Base-by-base conservation (phyloP, 2,329 filamentous ascomycete genomes). In the Proliferodiscus dingleyae region DNA sequence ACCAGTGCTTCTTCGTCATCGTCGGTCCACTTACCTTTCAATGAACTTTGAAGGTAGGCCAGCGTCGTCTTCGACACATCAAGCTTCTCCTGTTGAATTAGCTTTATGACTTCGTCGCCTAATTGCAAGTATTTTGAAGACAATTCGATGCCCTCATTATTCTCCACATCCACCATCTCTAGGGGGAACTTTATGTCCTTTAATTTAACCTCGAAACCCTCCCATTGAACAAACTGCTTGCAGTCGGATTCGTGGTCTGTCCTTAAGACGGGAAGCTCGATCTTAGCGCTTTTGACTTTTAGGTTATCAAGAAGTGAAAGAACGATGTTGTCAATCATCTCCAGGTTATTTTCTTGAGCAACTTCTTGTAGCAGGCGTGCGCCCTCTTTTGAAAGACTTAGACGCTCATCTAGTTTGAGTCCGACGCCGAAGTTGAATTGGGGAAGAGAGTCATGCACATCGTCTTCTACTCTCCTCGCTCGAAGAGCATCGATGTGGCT, bases 221-320 rank as follows among this genome's bases (percentile, higher is more conserved):
- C 49, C 37, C 55, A 53, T 18, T 43, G 46, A 6, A 46, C 55
- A 49, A 64, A 64, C 1, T 43, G 38, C 37, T 22, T 48, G 13
- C 50, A 51, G 37, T 65, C 63, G 2, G 40, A 43, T 32, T 62
- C 56, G 24, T 60, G 53, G 30, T 64, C 56, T 13, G 23, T 61
- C 13, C 22, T 49, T 8, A 65, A 41, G 3, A 64, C 33, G 3
- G 62, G 60, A 3, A 59, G 47, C 18, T 64, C 62, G 3, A 62
- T 11, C 8, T 47, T 51, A 6, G 51, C 32, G 10, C 41, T 43
- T 16, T 38, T 55, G 7, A 39, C 11, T 9, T 41, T 32, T 21
- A 29, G 41, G 1, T 8, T 30, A 9, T 45, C 39, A 3, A 58
- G 38, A 18, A 53, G 29, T 2, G 51, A 22, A 22, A 42, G 16